Percentiles rank a stretch among this genome's conserved stretches.
These are phyloP conservation scores for Psilocybe sp. DNA, from an alignment of 768 basidiomycete species.

Conservation along the genomic window DNA sequence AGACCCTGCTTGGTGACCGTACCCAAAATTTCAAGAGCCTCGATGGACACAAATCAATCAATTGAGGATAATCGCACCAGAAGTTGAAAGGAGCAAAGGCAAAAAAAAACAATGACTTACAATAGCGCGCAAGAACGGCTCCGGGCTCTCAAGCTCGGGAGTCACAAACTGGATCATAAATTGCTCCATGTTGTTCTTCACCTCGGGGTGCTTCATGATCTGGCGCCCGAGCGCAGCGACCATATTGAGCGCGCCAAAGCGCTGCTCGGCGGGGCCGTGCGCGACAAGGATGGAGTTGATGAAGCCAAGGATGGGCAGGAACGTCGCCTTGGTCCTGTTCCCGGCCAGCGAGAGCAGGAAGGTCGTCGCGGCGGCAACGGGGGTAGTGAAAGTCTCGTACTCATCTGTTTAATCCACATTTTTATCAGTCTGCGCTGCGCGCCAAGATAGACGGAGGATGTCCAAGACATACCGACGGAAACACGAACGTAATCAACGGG, in stretches of 20 bases:
- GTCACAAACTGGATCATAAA: constrained; percentile 75
- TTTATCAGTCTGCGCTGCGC: not conserved
- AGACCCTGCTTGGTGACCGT: constrained; percentile 71
- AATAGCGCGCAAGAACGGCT: constrained; percentile 76
- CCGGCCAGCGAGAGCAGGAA: constrained; percentile 78
- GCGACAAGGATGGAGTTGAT: constrained; percentile 72
- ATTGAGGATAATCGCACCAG: constrained; percentile 2
- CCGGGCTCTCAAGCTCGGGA: constrained; percentile 61
- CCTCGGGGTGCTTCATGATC: constrained; percentile 83
- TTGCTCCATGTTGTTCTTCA: constrained; percentile 72
- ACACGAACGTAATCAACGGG: constrained; percentile 80
- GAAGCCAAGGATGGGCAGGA: constrained; percentile 76
- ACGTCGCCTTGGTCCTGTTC: constrained; percentile 78
- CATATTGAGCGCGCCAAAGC: constrained; percentile 86
- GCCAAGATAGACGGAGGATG: not conserved
- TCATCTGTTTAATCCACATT: constrained; percentile 52
- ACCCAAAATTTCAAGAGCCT: constrained; percentile 83
- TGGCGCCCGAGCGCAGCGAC: constrained; percentile 70
- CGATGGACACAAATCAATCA: not conserved
- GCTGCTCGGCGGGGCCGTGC: constrained; percentile 49
- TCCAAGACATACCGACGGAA: constrained; percentile 54
- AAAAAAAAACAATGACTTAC: constrained; percentile 42
- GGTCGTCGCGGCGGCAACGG: constrained; percentile 74
- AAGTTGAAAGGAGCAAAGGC: constrained; percentile 1
- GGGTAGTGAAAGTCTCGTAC: constrained; percentile 74